Evolutionary conservation across 1,139 yeast genomes (phyloP).

Genomic region (Yamadazyma friedrichii): DNA sequence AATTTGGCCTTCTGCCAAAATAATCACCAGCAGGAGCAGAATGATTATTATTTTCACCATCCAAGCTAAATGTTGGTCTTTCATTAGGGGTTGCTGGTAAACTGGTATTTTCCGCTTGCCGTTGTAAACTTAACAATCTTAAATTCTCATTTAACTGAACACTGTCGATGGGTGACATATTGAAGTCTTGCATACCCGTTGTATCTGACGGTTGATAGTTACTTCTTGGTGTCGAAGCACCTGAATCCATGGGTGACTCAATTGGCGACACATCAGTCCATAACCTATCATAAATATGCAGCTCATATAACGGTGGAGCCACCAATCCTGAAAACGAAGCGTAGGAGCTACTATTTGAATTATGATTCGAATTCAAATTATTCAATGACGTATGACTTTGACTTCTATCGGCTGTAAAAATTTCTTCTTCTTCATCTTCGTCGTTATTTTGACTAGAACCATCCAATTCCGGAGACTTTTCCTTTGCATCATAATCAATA

Average conservation of each 20-base stretch:
- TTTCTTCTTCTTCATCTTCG: slow-evolving; percentile 27
- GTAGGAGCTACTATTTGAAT: slow-evolving; percentile 28
- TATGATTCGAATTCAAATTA: slow-evolving; percentile 14
- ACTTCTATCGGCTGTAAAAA: slow-evolving; percentile 30
- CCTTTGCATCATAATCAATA: slow-evolving; percentile 12
- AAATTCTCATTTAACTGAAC: slow-evolving; percentile 52
- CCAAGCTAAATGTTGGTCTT: slow-evolving; percentile 46
- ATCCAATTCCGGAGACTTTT: background rate
- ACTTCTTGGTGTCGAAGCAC: slow-evolving; percentile 47
- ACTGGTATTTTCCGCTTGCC: slow-evolving; percentile 35
- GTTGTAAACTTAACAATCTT: slow-evolving; percentile 50
- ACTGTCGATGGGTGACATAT: slow-evolving; percentile 43
- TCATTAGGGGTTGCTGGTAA: slow-evolving; percentile 12
- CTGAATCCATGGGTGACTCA: slow-evolving; percentile 57
- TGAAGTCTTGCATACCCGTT: slow-evolving; percentile 5
- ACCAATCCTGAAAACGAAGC: slow-evolving; percentile 47
- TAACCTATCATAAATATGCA: slow-evolving; percentile 79
- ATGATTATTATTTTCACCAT: slow-evolving; percentile 27
- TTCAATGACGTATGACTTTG: slow-evolving; percentile 31
- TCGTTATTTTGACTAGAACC: slow-evolving; percentile 5
- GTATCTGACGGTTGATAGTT: background rate
- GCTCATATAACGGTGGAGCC: slow-evolving; percentile 91
- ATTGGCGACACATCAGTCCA: slow-evolving; percentile 69
- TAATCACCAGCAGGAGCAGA: slow-evolving; percentile 11
- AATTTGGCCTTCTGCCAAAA: slow-evolving; percentile 12